A percentile compares a stretch with the other conserved stretches of the same genome.
phyloP scores from a whole-genome alignment of 192 early-diverging fungal species.

The Funneliformis geosporum region DNA sequence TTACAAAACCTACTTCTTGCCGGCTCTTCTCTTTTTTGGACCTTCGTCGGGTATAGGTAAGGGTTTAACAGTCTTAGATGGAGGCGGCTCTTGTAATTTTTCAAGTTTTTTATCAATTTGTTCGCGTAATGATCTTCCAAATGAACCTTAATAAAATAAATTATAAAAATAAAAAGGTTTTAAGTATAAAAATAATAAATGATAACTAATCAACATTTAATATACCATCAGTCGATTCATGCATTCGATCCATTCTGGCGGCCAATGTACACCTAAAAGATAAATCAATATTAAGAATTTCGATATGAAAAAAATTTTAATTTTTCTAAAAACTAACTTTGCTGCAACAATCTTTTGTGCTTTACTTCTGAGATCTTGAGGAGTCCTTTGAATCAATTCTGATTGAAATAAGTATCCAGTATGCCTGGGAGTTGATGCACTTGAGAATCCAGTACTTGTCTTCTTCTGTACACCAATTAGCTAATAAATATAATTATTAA shows the following conservation, averaged over 20 bases:
- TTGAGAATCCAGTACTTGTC: constrained; percentile 66
- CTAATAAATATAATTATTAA: constrained; percentile 19
- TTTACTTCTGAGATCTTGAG: constrained; percentile 77
- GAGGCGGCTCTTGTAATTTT: constrained; percentile 82
- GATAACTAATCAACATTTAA: neutral
- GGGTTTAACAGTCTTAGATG: constrained; percentile 81
- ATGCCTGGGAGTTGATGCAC: constrained; percentile 67
- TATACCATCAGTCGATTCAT: constrained; percentile 68
- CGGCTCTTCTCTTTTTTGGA: constrained; percentile 86
- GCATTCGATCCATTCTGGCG: constrained; percentile 80
- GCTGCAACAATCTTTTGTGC: constrained; percentile 79
- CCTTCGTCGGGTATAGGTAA: constrained; percentile 91
- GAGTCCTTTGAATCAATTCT: constrained; percentile 67
- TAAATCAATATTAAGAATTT: constrained; percentile 3
- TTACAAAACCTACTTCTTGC: constrained; percentile 58
- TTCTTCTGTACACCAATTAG: constrained; percentile 50
- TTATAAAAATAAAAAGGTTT: constrained; percentile 13
- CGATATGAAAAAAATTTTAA: neutral
- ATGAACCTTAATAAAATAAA: constrained; percentile 42
- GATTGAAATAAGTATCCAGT: constrained; percentile 80
- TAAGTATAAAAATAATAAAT: neutral
- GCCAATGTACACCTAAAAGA: constrained; percentile 63
- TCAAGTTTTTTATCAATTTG: constrained; percentile 89
- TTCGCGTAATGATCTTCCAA: constrained; percentile 69
- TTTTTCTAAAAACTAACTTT: constrained; percentile 53